Percentiles rank a stretch among this genome's conserved stretches.
Conservation (phyloP, 225 moss, liverwort and hornwort genomes). For the Polytrichum commune region DNA sequence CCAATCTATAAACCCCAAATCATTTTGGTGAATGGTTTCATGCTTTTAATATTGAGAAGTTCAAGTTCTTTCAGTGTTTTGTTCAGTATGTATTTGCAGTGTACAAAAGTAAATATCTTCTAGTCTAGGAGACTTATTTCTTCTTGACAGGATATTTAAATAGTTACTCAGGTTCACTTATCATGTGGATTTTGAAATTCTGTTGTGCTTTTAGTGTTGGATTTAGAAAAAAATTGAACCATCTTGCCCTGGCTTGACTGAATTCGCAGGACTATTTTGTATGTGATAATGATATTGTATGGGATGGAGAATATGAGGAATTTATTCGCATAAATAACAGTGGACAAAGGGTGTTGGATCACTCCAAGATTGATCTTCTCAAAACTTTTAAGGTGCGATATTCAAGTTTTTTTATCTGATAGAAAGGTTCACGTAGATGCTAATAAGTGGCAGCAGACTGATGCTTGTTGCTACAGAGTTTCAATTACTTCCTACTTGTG, state of each 20-base stretch:
- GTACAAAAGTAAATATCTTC: no score
- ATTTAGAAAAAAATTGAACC: not conserved
- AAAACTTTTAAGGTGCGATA: constrained; percentile 57
- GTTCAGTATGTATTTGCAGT: no score
- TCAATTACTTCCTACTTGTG: not conserved
- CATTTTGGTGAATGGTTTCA: no score
- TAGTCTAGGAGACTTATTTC: no score
- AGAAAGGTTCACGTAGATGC: not conserved
- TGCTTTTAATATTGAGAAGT: no score
- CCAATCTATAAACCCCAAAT: no score
- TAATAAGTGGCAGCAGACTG: not conserved
- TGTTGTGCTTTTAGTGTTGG: no score
- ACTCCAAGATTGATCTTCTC: constrained; percentile 81
- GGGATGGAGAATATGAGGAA: constrained; percentile 93
- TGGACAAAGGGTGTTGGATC: constrained; percentile 89
- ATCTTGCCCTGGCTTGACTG: not conserved
- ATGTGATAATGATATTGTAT: constrained; percentile 86
- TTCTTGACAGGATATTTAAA: no score
- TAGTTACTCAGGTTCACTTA: not conserved
- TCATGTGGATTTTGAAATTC: no score
- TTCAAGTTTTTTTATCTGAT: not conserved
- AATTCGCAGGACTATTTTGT: constrained; percentile 90
- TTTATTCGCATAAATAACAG: constrained; percentile 82
- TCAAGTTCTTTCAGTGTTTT: no score
- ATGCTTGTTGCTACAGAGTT: not conserved